Evolutionary conservation across 768 basidiomycete genomes (phyloP).

Genomic region (Lentinula guzmanii): DNA sequence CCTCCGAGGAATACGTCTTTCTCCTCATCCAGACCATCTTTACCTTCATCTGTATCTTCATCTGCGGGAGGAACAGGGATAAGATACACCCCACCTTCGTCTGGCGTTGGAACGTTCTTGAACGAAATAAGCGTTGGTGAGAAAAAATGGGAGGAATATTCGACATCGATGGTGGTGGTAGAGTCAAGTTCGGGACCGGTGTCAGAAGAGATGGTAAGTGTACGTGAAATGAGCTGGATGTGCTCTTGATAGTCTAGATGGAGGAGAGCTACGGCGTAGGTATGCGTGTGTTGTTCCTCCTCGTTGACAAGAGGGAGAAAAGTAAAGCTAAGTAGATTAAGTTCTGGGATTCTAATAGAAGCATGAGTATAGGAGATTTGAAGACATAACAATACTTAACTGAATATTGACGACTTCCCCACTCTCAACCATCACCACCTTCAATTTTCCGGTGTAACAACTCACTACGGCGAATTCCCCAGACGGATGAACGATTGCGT

Average conservation of each 20-base stretch:
- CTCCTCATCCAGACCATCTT: constrained; percentile 18
- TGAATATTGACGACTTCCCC: constrained; percentile 59
- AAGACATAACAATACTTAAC: constrained; percentile 34
- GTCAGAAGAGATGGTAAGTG: constrained; percentile 39
- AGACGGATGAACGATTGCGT: constrained; percentile 59
- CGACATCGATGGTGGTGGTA: not conserved
- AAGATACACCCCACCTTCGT: constrained; percentile 29
- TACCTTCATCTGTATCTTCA: constrained; percentile 18
- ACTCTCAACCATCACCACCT: constrained; percentile 49
- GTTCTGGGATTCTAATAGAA: constrained; percentile 47
- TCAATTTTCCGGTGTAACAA: constrained; percentile 68
- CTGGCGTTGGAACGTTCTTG: constrained; percentile 38
- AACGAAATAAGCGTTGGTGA: constrained; percentile 48
- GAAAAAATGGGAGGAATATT: constrained; percentile 38
- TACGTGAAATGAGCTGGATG: constrained; percentile 59
- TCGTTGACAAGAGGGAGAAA: constrained; percentile 44
- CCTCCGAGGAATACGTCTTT: constrained; percentile 47
- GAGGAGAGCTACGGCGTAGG: constrained; percentile 56
- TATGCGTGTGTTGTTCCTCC: constrained; percentile 18
- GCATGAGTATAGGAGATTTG: constrained; percentile 4
- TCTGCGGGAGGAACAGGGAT: constrained; percentile 28
- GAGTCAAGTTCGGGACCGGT: constrained; percentile 42
- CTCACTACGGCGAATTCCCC: constrained; percentile 57
- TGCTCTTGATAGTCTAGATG: constrained; percentile 57
- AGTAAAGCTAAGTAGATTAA: constrained; percentile 61